Percentiles rank a stretch among this genome's conserved stretches.
phyloP scores from a whole-genome alignment of 805 yeast genomes.

The Wickerhamiella galacta region DNA sequence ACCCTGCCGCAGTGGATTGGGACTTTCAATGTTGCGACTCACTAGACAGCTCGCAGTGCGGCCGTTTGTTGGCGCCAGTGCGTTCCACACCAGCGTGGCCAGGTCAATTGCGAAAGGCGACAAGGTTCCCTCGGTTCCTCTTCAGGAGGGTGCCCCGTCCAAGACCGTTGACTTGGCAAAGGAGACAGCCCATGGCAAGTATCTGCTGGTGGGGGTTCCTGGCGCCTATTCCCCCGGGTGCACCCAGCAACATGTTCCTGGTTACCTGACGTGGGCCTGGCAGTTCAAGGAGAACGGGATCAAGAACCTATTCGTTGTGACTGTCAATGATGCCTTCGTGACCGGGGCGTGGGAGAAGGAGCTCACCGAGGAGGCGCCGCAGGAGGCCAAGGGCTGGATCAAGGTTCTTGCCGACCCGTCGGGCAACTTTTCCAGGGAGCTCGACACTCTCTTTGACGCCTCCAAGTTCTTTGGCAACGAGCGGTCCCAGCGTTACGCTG shows the following conservation, averaged over 20 bases:
- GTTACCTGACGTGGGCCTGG: slow-evolving; percentile 37
- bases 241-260: slow-evolving; percentile 55
- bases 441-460: slow-evolving; percentile 63
- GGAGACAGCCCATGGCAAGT: slow-evolving; percentile 30
- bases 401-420: slow-evolving; percentile 60
- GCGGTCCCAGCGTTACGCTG: slow-evolving; percentile 62
- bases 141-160: slow-evolving; percentile 48
- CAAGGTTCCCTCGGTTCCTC: slow-evolving; percentile 38
- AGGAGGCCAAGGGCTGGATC: slow-evolving; percentile 22
- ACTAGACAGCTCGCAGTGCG: slow-evolving; percentile 2
- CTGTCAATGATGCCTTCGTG: slow-evolving; percentile 81
- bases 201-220: slow-evolving; percentile 44
- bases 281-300: slow-evolving; percentile 53
- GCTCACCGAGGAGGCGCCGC: slow-evolving; percentile 10
- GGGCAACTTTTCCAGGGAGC: slow-evolving; percentile 49
- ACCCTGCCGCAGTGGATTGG: not conserved
- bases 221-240: slow-evolving; percentile 78
- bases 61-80: slow-evolving; percentile 1
- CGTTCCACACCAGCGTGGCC: slow-evolving; percentile 12
- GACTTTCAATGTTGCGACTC: slow-evolving; percentile 1
- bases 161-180: slow-evolving; percentile 40
- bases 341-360: slow-evolving; percentile 59
- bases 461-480: slow-evolving; percentile 48
- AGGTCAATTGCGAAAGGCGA: slow-evolving; percentile 40
- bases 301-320: slow-evolving; percentile 41